Evolutionary conservation across 306 rosid species (phyloP).

Genomic region (Prunus fruticosa): DNA sequence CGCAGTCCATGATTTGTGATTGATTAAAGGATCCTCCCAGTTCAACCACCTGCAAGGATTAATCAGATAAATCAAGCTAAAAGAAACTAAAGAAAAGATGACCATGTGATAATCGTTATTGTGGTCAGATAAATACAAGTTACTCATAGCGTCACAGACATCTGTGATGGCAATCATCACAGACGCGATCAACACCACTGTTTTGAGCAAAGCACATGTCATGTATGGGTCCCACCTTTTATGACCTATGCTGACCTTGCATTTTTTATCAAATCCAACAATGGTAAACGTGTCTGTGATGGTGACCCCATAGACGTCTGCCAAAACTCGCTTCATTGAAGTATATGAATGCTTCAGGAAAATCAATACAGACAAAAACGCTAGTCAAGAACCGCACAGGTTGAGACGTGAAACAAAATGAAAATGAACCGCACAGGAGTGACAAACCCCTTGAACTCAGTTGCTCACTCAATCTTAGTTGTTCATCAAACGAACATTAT

Average conservation of each 20-base stretch:
- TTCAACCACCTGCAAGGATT: slow-evolving; percentile 76
- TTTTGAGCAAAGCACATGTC: slow-evolving; percentile 39
- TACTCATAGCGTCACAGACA: slow-evolving; percentile 37
- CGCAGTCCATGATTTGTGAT: slow-evolving; percentile 56
- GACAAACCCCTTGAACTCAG: background rate
- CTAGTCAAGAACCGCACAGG: slow-evolving; percentile 42
- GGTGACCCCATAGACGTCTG: slow-evolving; percentile 68
- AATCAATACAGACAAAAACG: slow-evolving; percentile 44
- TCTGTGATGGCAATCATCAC: slow-evolving; percentile 67
- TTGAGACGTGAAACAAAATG: slow-evolving; percentile 25
- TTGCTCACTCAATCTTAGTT: background rate
- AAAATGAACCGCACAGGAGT: background rate
- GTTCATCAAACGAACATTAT: background rate
- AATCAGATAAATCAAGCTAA: slow-evolving; percentile 21
- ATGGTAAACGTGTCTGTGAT: slow-evolving; percentile 56
- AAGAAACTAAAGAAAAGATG: slow-evolving; percentile 15
- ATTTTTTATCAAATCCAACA: slow-evolving; percentile 60
- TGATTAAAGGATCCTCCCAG: slow-evolving; percentile 88
- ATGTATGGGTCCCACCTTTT: slow-evolving; percentile 64
- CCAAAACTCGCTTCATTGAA: slow-evolving; percentile 44
- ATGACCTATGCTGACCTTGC: slow-evolving; percentile 50
- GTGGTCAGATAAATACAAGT: slow-evolving; percentile 14
- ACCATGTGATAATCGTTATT: slow-evolving; percentile 7
- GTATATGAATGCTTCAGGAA: slow-evolving; percentile 54
- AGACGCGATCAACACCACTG: slow-evolving; percentile 55